Percentiles rank a stretch among this genome's conserved stretches.
These are phyloP conservation scores for Cryptococcus maquisensis DNA, from an alignment of 1,284 basidiomycete genomes.

Conservation along the genomic window DNA sequence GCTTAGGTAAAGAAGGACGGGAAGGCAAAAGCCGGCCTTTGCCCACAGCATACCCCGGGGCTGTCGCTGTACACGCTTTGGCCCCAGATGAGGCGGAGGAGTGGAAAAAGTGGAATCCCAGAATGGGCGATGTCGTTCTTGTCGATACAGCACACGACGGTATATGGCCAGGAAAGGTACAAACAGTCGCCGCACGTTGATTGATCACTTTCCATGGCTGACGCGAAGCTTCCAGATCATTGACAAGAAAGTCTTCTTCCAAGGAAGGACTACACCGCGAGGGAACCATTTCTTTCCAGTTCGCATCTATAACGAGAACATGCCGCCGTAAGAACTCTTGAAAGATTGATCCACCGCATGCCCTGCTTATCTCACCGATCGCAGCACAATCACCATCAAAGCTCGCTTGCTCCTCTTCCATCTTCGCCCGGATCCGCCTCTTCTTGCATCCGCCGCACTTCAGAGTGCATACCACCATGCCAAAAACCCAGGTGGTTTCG, in stretches of 20 bases:
- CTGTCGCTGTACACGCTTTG: conserved; percentile 20
- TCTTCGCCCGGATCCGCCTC: conserved; percentile 34
- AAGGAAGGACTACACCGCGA: conserved; percentile 38
- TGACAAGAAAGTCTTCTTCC: conserved; percentile 39
- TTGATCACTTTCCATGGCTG: not conserved
- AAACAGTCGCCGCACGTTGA: not conserved
- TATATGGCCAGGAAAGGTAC: conserved; percentile 40
- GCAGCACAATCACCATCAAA: conserved; percentile 40
- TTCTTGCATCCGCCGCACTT: conserved; percentile 30
- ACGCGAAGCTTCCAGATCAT: conserved; percentile 29
- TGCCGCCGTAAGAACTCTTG: conserved; percentile 28
- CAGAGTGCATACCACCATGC: conserved; percentile 43
- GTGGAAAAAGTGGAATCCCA: conserved; percentile 41
- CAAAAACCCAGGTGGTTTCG: conserved; percentile 30
- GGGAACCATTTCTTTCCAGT: conserved; percentile 44
- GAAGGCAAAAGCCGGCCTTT: conserved; percentile 18
- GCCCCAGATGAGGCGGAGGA: conserved; percentile 30
- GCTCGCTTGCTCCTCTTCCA: conserved; percentile 36
- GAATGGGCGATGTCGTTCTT: conserved; percentile 33
- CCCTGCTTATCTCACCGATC: conserved; percentile 20
- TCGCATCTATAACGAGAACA: conserved; percentile 34
- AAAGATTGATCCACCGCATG: not conserved
- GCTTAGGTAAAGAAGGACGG: conserved; percentile 1
- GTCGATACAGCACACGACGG: conserved; percentile 31
- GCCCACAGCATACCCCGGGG: conserved; percentile 32